Evolutionary conservation across 1,139 yeast genomes (phyloP).

Genomic region (Arxiozyma telluris): DNA sequence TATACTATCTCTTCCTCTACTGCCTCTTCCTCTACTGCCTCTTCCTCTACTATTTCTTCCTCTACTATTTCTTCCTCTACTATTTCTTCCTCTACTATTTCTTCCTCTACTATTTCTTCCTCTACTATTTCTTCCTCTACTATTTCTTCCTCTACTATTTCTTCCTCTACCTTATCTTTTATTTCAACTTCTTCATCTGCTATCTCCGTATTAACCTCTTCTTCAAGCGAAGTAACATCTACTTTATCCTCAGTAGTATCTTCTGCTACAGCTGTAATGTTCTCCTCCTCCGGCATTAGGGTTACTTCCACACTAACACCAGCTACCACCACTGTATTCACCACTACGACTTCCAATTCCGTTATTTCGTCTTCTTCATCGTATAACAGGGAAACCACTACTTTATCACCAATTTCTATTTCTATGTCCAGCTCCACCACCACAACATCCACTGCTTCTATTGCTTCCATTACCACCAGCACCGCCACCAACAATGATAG

Average conservation of each 20-base stretch:
- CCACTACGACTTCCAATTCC: slow-evolving; percentile 2
- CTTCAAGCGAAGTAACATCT: slow-evolving; percentile 1
- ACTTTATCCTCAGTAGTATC: not conserved
- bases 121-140: no score
- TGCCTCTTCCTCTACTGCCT: slow-evolving; percentile 4
- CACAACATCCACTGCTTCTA: no score
- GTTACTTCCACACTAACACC: slow-evolving; percentile 7
- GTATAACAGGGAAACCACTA: not conserved
- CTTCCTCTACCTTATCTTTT: slow-evolving; percentile 14
- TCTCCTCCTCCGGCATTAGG: not conserved
- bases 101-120: no score
- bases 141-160: not conserved
- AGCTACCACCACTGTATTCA: not conserved
- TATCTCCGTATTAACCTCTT: slow-evolving; percentile 1
- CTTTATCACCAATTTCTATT: not conserved
- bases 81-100: no score
- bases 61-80: no score
- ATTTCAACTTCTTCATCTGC: slow-evolving; percentile 5
- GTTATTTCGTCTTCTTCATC: not conserved
- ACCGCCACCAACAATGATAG: not conserved
- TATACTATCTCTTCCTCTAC: slow-evolving; percentile 3
- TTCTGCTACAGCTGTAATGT: no score
- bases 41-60: not conserved
- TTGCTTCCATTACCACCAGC: not conserved
- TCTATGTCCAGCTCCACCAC: not conserved